Conservation (phyloP, 371 early-diverging fungal genomes). For the Mortierella sp. region DNA sequence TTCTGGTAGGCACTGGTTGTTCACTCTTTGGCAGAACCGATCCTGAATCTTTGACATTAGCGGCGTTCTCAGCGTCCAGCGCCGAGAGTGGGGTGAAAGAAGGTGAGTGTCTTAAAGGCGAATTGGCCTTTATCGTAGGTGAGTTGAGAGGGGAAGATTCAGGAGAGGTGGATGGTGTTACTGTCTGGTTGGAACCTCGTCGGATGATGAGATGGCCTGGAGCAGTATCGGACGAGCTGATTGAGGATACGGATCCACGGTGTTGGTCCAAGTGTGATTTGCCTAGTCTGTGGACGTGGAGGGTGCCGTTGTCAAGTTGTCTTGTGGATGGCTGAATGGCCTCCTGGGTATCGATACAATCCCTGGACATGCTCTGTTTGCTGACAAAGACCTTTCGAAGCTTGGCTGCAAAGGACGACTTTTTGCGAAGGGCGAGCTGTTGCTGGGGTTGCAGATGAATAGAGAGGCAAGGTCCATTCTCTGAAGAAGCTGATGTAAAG, state of each 20-base stretch:
- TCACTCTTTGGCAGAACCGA: not conserved
- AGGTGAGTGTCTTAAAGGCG: not conserved
- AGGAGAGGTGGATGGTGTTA: slow-evolving; percentile 40
- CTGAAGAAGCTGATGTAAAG: not conserved
- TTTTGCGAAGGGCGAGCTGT: slow-evolving; percentile 31
- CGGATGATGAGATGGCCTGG: slow-evolving; percentile 2
- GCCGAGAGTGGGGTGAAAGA: not conserved
- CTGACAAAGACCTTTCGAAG: slow-evolving; percentile 43
- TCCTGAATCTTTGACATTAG: not conserved
- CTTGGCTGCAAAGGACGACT: slow-evolving; percentile 41
- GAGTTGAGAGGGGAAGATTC: slow-evolving; percentile 20
- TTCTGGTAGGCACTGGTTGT: slow-evolving; percentile 18
- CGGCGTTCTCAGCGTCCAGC: slow-evolving; percentile 9
- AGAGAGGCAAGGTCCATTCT: not conserved
- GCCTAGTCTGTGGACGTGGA: not conserved
- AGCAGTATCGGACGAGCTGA: slow-evolving; percentile 27
- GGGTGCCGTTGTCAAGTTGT: not conserved
- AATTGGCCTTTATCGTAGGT: slow-evolving; percentile 1
- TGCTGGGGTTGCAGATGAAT: not conserved
- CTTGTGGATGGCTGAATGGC: slow-evolving; percentile 14
- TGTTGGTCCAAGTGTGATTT: slow-evolving; percentile 16
- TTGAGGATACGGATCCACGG: slow-evolving; percentile 44
- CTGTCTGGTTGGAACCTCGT: slow-evolving; percentile 24
- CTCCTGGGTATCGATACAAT: slow-evolving; percentile 12
- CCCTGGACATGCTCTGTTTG: slow-evolving; percentile 13